Conservation (phyloP, 176 grass and related monocot species). For the Zea mays region Zm-B73-REFERENCE-NAM-5.0 NC_050102.1:141581001-141581500, state of each 20-base stretch:
- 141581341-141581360: background rate
- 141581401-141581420: conserved; percentile 6
- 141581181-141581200: conserved; percentile 14
- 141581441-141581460: conserved; percentile 17
- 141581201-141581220: conserved; percentile 18
- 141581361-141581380: background rate
- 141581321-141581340: conserved; percentile 1
- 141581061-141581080: conserved; percentile 8
- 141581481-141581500: background rate
- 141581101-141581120: background rate
- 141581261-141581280: conserved; percentile 6
- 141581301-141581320: background rate
- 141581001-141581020: conserved; percentile 3
- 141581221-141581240: conserved; percentile 25
- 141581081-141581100: conserved; percentile 12
- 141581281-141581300: background rate
- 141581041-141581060: background rate
- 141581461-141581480: conserved; percentile 16
- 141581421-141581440: too few relatives aligned
- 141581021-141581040: background rate
- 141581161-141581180: conserved; percentile 15
- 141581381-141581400: background rate
- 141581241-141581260: background rate
- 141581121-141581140: conserved; percentile 22
- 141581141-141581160: conserved; percentile 26